Evolutionary conservation across 306 rosid genomes (phyloP).

Genomic region (Malus orientalis): DNA sequence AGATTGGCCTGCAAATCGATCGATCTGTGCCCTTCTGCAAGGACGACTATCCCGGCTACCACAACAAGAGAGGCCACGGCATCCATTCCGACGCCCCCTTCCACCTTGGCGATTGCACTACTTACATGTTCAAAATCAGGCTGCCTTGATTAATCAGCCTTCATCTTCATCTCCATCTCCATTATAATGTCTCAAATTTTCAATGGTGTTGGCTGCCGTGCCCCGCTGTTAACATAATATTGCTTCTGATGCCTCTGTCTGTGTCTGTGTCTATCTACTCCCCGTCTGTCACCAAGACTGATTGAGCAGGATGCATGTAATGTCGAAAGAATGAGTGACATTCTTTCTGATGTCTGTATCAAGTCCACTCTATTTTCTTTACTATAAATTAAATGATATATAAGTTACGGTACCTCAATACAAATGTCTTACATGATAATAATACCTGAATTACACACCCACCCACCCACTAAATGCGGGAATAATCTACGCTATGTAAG

Average conservation of each 20-base stretch:
- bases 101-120: constrained; percentile 42
- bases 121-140: constrained; percentile 58
- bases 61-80: constrained; percentile 76
- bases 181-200: background rate
- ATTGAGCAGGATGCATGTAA: background rate
- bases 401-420: background rate
- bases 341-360: no score
- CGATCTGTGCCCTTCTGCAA: constrained; percentile 42
- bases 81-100: constrained; percentile 38
- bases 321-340: background rate
- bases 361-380: no score
- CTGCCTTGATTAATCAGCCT: constrained; percentile 6
- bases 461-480: constrained; percentile 15
- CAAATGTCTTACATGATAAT: constrained; percentile 10
- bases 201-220: background rate
- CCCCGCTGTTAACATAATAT: no score
- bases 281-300: background rate
- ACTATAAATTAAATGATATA: background rate
- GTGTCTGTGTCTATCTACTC: no score
- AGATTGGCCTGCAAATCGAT: constrained; percentile 39
- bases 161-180: background rate
- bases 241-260: no score
- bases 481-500: constrained; percentile 6
- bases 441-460: constrained; percentile 20
- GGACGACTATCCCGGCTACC: constrained; percentile 59